Conservation (phyloP, 2,329 filamentous ascomycete species). For the Neobulgaria alba region DNA sequence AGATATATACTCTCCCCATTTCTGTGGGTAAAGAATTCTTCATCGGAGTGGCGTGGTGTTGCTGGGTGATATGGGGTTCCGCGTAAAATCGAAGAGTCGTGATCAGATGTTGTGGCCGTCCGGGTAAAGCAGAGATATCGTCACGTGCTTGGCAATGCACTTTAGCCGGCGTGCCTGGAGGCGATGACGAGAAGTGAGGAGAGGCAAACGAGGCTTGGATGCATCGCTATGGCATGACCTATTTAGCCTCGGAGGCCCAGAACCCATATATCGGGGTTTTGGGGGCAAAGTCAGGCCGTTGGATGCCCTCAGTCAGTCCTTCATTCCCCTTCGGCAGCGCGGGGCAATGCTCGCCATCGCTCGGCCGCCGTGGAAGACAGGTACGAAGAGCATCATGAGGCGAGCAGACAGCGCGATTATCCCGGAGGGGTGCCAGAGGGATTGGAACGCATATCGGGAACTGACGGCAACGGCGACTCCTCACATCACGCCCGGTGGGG, state of each 20-base stretch:
- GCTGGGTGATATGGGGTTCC: neutral
- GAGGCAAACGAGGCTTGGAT: neutral
- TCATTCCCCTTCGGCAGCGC: too few species aligned
- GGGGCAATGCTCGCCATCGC: too few species aligned
- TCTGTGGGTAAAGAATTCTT: neutral
- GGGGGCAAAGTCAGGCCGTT: too few species aligned
- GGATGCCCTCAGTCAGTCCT: too few species aligned
- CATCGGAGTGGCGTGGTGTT: neutral
- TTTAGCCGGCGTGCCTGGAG: conserved; percentile 1
- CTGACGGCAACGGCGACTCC: neutral
- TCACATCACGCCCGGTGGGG: neutral
- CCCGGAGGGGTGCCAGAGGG: neutral
- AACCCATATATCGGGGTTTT: too few species aligned
- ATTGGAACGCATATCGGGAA: neutral
- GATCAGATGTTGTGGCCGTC: neutral
- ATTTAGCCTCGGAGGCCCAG: too few species aligned
- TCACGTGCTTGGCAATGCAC: neutral
- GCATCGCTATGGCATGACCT: neutral
- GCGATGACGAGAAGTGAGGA: neutral
- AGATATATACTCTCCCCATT: neutral
- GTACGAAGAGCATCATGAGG: too few species aligned
- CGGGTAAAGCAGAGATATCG: neutral
- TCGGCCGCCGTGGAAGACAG: too few species aligned
- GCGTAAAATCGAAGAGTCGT: neutral
- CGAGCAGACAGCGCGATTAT: too few species aligned